These are phyloP conservation scores for Leptographium lundbergii DNA, from an alignment of 2,329 filamentous ascomycete genomes.

Conservation along the genomic window DNA sequence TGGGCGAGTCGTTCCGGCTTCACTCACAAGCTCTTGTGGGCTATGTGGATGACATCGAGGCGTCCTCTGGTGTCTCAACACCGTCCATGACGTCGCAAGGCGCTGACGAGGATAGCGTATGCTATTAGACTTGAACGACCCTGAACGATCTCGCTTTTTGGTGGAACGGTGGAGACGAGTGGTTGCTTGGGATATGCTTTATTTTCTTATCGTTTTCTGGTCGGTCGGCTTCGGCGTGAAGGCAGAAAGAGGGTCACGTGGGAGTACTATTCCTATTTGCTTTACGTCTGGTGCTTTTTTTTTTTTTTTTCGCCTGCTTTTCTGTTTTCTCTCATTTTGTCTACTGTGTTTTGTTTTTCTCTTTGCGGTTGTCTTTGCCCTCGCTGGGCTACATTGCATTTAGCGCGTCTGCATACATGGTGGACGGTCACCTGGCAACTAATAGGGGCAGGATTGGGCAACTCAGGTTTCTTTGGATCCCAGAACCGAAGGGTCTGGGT, in stretches of 20 bases:
- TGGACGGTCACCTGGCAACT: constrained; percentile 29
- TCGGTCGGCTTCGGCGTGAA: constrained; percentile 10
- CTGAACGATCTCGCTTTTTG: constrained; percentile 27
- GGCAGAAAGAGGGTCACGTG: constrained; percentile 7
- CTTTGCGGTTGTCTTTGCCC: constrained; percentile 1
- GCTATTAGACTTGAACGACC: constrained; percentile 40
- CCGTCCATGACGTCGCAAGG: constrained; percentile 62
- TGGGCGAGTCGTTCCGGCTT: constrained; percentile 96
- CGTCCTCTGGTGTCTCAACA: constrained; percentile 55
- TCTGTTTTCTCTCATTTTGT: constrained; percentile 10
- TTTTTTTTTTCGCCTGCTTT: constrained; percentile 1
- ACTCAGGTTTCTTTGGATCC: constrained; percentile 24
- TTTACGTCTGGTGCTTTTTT: constrained; percentile 1
- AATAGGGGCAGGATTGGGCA: constrained; percentile 27
- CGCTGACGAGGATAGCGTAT: constrained; percentile 56
- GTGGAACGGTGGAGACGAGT: constrained; percentile 7
- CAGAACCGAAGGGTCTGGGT: constrained; percentile 19
- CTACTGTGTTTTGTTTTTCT: constrained; percentile 17
- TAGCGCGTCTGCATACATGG: constrained; percentile 17
- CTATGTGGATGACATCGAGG: constrained; percentile 76
- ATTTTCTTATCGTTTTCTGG: constrained; percentile 10
- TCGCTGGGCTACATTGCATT: constrained; percentile 8
- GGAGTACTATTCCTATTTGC: background rate
- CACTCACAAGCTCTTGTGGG: constrained; percentile 90
- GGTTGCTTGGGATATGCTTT: constrained; percentile 9